phyloP scores from a whole-genome alignment of 108 stramenopile species.

The Parmales sp. region DNA sequence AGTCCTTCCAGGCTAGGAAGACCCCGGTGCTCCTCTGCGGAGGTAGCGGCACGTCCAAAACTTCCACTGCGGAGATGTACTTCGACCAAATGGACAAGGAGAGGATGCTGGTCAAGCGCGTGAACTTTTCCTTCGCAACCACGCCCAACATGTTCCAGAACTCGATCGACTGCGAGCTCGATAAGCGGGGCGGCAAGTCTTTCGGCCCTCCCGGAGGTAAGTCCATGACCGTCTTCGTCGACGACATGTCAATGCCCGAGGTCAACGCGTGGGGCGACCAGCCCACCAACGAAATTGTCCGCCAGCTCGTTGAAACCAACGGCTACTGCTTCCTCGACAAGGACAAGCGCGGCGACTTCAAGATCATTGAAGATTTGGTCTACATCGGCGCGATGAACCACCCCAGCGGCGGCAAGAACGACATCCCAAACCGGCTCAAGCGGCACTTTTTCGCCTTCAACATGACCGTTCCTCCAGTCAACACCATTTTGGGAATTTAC shows the following conservation, averaged over 20 bases:
- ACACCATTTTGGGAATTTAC: conserved; percentile 26
- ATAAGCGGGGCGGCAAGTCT: conserved; percentile 49
- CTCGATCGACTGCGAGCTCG: conserved; percentile 40
- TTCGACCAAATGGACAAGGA: conserved; percentile 4
- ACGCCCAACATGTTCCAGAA: conserved; percentile 28
- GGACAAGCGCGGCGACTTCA: conserved; percentile 44
- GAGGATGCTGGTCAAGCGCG: conserved; percentile 18
- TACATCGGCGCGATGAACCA: conserved; percentile 43
- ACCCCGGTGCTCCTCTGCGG: conserved; percentile 38
- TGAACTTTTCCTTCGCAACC: conserved; percentile 34
- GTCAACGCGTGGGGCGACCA: conserved; percentile 41
- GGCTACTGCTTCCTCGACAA: conserved; percentile 40
- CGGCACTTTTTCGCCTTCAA: conserved; percentile 40
- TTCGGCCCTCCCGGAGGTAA: conserved; percentile 38
- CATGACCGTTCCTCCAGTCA: conserved; percentile 18
- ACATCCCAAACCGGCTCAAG: conserved; percentile 35
- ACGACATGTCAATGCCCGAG: conserved; percentile 39
- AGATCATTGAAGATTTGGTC: conserved; percentile 23
- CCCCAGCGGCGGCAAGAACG: conserved; percentile 20
- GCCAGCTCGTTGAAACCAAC: conserved; percentile 31
- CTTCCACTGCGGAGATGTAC: conserved; percentile 42
- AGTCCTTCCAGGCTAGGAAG: conserved; percentile 18
- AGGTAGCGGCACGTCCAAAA: conserved; percentile 46
- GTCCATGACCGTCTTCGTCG: conserved; percentile 39
- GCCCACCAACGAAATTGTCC: conserved; percentile 41